These are phyloP conservation scores for Sporobolomyces pararoseus DNA, from an alignment of 768 basidiomycete genomes.

Conservation along the genomic window DNA sequence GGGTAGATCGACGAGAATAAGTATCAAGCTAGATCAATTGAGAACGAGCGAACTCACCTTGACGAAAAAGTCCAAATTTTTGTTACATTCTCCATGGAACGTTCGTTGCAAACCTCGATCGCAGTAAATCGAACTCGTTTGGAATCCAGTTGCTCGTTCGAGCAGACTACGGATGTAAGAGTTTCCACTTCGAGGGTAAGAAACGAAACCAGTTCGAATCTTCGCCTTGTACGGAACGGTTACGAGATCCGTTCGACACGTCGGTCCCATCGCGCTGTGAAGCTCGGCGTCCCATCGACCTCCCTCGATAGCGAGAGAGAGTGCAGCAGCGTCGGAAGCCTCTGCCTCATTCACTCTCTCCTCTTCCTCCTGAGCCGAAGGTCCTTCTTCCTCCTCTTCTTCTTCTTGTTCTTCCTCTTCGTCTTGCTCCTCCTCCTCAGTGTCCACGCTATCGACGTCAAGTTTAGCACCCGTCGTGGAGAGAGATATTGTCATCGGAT, in stretches of 20 bases:
- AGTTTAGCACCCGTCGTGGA: too few relatives aligned
- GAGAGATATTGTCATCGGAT: too few relatives aligned
- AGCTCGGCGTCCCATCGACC: conserved; percentile 29
- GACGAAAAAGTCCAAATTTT: conserved; percentile 12
- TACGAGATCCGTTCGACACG: conserved; percentile 17
- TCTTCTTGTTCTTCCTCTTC: not conserved
- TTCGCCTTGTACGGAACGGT: not conserved
- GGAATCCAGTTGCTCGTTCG: conserved; percentile 39
- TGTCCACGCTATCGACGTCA: not conserved
- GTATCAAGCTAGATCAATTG: too few relatives aligned
- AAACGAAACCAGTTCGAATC: conserved; percentile 22
- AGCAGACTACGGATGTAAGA: conserved; percentile 32
- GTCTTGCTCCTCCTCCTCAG: not conserved
- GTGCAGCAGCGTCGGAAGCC: conserved; percentile 20
- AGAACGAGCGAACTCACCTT: conserved; percentile 9
- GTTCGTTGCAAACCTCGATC: conserved; percentile 14
- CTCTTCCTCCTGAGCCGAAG: not conserved
- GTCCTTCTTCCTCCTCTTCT: not conserved
- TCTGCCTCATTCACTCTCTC: conserved; percentile 2
- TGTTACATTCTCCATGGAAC: conserved; percentile 30
- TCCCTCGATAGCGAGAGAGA: conserved; percentile 14
- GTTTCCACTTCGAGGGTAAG: conserved; percentile 36
- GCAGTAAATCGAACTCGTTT: conserved; percentile 35
- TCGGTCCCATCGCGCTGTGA: conserved; percentile 18
- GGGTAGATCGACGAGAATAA: too few relatives aligned